Evolutionary conservation across 495 filamentous ascomycete genomes (phyloP).

Genomic region (Lasiosphaeria miniovina): DNA sequence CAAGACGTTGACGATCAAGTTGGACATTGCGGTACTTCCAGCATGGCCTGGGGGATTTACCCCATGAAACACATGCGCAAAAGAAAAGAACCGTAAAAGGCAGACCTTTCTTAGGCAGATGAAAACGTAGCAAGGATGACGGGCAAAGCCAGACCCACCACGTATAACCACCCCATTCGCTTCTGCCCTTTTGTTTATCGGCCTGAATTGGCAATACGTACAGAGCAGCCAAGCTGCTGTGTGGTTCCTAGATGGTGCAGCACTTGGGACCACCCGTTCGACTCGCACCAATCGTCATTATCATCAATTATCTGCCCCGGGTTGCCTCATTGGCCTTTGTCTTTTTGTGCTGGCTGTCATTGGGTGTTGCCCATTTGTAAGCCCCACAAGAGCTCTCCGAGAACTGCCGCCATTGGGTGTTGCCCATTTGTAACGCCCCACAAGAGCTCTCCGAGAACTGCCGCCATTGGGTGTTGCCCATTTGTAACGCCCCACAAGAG

Average conservation of each 20-base stretch:
- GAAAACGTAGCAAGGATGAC: not conserved
- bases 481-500: too few relatives aligned
- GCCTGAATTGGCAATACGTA: too few relatives aligned
- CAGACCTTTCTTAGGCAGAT: not conserved
- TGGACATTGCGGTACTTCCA: not conserved
- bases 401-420: not conserved
- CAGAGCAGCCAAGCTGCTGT: too few relatives aligned
- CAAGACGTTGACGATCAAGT: not conserved
- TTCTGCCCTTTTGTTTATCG: not conserved
- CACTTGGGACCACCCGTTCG: too few relatives aligned
- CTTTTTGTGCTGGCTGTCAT: not conserved
- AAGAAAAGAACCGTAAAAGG: not conserved
- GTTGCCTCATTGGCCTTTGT: too few relatives aligned
- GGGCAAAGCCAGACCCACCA: not conserved
- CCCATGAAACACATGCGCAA: not conserved
- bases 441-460: too few relatives aligned
- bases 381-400: not conserved
- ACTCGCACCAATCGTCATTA: too few relatives aligned
- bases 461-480: not conserved
- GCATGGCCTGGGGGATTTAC: not conserved
- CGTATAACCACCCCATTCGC: not conserved
- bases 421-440: too few relatives aligned
- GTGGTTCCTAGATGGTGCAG: too few relatives aligned
- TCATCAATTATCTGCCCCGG: too few relatives aligned
- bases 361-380: not conserved